Percentiles rank a stretch among this genome's conserved stretches.
These are phyloP conservation scores for Hypomyces perniciosus DNA, from an alignment of 2,329 filamentous ascomycete species.

Conservation along the genomic window DNA sequence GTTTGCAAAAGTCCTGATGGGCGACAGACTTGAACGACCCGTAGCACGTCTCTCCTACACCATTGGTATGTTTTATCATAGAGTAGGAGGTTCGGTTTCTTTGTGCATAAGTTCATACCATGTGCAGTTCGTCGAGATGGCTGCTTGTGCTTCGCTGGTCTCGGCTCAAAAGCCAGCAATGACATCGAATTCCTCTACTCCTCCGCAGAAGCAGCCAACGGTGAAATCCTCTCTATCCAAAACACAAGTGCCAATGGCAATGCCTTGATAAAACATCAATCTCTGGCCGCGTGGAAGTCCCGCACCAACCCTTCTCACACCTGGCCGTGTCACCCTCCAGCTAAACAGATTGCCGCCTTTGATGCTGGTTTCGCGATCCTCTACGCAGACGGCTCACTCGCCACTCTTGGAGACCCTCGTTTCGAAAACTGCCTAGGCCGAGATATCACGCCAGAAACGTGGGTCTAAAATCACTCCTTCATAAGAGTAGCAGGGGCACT, in stretches of 20 bases:
- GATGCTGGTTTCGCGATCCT: constrained; percentile 46
- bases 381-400: constrained; percentile 38
- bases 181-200: constrained; percentile 2
- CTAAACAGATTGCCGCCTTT: constrained; percentile 41
- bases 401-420: constrained; percentile 53
- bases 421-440: constrained; percentile 53
- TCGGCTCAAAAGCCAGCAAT: constrained; percentile 9
- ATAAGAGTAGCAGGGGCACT: neutral
- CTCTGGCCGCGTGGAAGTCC: constrained; percentile 16
- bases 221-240: constrained; percentile 12
- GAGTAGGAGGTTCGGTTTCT: neutral
- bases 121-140: constrained; percentile 18
- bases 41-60: constrained; percentile 39
- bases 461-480: constrained; percentile 9
- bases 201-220: constrained; percentile 15
- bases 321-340: constrained; percentile 20
- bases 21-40: constrained; percentile 29
- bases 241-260: neutral
- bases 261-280: constrained; percentile 19
- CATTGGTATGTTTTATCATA: constrained; percentile 33
- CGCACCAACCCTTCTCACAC: constrained; percentile 1
- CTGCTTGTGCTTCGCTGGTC: constrained; percentile 18
- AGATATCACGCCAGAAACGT: constrained; percentile 33
- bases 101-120: constrained; percentile 6
- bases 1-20: constrained; percentile 39